These are phyloP conservation scores for Populus tremula DNA, from an alignment of 345 rosid genomes.

Conservation along the genomic window DNA sequence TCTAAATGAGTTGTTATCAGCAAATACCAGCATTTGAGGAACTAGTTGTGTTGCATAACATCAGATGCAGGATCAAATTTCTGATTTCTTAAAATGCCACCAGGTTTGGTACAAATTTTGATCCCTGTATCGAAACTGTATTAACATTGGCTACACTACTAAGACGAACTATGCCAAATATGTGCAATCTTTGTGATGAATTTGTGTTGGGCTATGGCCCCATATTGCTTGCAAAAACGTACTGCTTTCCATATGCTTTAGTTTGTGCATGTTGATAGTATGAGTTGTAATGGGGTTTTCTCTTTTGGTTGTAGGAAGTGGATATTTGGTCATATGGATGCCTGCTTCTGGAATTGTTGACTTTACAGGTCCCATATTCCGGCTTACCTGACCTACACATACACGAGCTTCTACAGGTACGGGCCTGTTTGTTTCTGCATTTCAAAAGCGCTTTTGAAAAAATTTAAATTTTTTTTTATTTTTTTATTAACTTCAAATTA, in stretches of 20 bases:
- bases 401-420: constrained; percentile 77
- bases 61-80: background rate
- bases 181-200: background rate
- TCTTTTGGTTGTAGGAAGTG: constrained; percentile 65
- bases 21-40: background rate
- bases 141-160: background rate
- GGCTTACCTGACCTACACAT: constrained; percentile 55
- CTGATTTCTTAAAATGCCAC: background rate
- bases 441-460: too few species aligned
- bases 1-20: background rate
- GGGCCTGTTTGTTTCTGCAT: too few species aligned
- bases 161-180: background rate
- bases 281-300: background rate
- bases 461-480: too few species aligned
- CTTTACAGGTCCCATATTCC: constrained; percentile 70
- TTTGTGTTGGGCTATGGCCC: background rate
- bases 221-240: background rate
- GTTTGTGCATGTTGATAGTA: background rate
- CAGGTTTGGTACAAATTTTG: background rate
- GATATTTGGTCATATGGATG: constrained; percentile 98
- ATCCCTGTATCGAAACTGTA: background rate
- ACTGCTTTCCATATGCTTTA: background rate
- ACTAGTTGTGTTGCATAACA: background rate
- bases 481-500: too few species aligned
- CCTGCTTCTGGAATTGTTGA: constrained; percentile 74